Evolutionary conservation across 2,329 filamentous ascomycete species (phyloP), one percentile per base, ranked within the genome.

Genomic region (Xylariales sp.): DNA sequence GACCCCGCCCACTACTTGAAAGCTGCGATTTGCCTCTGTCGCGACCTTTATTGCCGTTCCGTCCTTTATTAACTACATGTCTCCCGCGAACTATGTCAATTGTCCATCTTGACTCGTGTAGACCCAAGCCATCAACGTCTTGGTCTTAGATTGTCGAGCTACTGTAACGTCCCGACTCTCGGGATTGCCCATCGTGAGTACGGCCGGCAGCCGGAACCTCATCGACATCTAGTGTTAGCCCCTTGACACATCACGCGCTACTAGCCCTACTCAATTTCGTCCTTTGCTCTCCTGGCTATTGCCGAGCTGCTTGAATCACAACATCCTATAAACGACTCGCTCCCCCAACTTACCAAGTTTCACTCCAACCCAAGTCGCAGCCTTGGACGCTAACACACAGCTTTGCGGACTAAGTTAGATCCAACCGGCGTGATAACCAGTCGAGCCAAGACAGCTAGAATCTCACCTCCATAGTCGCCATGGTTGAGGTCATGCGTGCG

Each of bases 401-500:
- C n/a, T n/a, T n/a, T n/a, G n/a, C n/a, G n/a, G n/a, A n/a, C n/a
- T n/a, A n/a, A n/a, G n/a, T n/a, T n/a, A n/a, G n/a, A n/a, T n/a
- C n/a, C n/a, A n/a, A n/a, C n/a, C n/a, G n/a, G n/a, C n/a, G n/a
- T n/a, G n/a, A n/a, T n/a, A n/a, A n/a, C n/a, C n/a, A n/a, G n/a
- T n/a, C n/a, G n/a, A n/a, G n/a, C n/a, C n/a, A n/a, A n/a, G n/a
- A n/a, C n/a, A n/a, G n/a, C n/a, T n/a, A n/a, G n/a, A n/a, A n/a
- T n/a, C n/a, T n/a, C n/a, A n/a, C n/a, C n/a, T n/a, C n/a, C n/a
- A n/a, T n/a, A n/a, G n/a, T n/a, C n/a, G n/a, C n/a, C n/a, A 61
- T 61, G 58, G 57, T 57, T 44, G 57, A 60, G 45, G 48, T 60
- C 12, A 46, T 59, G 40, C 46, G 54, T 25, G 45, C 45, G 35